These are phyloP conservation scores for Phyllosticta paracitricarpa DNA, from an alignment of 2,329 filamentous ascomycete species.

Conservation along the genomic window DNA sequence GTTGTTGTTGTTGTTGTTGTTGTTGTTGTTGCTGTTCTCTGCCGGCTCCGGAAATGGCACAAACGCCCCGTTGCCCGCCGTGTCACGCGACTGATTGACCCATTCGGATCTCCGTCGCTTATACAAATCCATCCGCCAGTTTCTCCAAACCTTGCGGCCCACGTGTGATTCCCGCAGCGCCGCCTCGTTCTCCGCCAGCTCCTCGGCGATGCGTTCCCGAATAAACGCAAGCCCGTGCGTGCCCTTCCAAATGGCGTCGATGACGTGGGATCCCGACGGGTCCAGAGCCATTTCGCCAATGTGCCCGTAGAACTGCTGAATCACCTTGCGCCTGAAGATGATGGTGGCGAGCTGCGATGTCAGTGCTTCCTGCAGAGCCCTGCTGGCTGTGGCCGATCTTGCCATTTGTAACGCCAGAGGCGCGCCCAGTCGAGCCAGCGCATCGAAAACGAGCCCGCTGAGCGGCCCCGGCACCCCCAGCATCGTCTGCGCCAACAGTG, in stretches of 20 bases:
- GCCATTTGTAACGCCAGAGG: slow-evolving; percentile 50
- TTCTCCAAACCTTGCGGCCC: slow-evolving; percentile 60
- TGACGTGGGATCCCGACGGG: slow-evolving; percentile 54
- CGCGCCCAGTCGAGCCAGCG: slow-evolving; percentile 42
- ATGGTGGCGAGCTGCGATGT: slow-evolving; percentile 43
- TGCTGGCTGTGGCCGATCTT: slow-evolving; percentile 47
- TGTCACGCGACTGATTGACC: slow-evolving; percentile 49
- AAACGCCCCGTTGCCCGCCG: slow-evolving; percentile 41
- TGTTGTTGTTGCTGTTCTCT: neutral
- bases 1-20: slow-evolving; percentile 14
- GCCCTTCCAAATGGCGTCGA: slow-evolving; percentile 56
- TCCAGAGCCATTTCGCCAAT: slow-evolving; percentile 52
- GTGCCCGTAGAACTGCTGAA: slow-evolving; percentile 52
- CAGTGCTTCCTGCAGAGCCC: slow-evolving; percentile 55
- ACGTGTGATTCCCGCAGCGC: slow-evolving; percentile 52
- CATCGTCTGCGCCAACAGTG: slow-evolving; percentile 71
- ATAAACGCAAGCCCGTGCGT: slow-evolving; percentile 56
- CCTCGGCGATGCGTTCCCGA: slow-evolving; percentile 56
- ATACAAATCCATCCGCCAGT: slow-evolving; percentile 66
- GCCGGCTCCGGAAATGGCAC: slow-evolving; percentile 37
- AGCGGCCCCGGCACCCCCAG: slow-evolving; percentile 62
- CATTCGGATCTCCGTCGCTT: slow-evolving; percentile 54
- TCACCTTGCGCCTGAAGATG: slow-evolving; percentile 53
- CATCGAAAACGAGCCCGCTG: slow-evolving; percentile 59
- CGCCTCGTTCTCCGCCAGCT: slow-evolving; percentile 50